Percentiles rank a stretch among this genome's conserved stretches.
Evolutionary conservation across 192 early-diverging fungal genomes (phyloP).

Genomic region (Cladochytrium replicatum): DNA sequence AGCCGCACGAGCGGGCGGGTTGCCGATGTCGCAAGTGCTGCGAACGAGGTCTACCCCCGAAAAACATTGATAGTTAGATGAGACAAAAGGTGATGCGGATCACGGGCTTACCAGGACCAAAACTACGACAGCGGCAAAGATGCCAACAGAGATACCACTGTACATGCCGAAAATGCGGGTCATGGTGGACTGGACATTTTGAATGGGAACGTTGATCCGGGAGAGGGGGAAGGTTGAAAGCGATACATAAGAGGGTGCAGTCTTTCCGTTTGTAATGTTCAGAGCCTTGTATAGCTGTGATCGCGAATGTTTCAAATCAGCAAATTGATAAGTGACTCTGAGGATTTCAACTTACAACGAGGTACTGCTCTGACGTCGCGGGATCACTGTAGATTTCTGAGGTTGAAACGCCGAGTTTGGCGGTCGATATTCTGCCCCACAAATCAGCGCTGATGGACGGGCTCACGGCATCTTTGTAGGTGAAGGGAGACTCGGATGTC

Average conservation of each 20-base stretch:
- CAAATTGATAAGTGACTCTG: not conserved
- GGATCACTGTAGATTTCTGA: not conserved
- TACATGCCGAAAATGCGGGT: not conserved
- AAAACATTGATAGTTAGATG: too few relatives aligned
- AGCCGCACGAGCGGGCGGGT: conserved; percentile 10
- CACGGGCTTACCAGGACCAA: conserved; percentile 14
- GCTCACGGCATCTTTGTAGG: not conserved
- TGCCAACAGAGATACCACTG: conserved; percentile 12
- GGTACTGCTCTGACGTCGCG: not conserved
- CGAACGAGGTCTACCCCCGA: too few relatives aligned
- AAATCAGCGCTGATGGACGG: not conserved
- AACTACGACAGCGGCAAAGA: conserved; percentile 13
- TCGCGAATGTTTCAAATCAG: not conserved
- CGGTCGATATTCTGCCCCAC: not conserved
- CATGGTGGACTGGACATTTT: conserved; percentile 16
- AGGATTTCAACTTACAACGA: not conserved
- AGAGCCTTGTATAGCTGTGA: not conserved
- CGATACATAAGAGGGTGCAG: too few relatives aligned
- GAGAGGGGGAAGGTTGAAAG: conserved; percentile 16
- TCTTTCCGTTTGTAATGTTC: not conserved
- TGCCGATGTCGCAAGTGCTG: too few relatives aligned
- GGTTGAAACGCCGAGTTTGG: not conserved
- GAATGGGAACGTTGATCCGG: conserved; percentile 18
- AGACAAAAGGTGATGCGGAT: conserved; percentile 4
- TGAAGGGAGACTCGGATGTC: not conserved